Evolutionary conservation across 2,329 filamentous ascomycete genomes (phyloP), one percentile per base, ranked within the genome.

Genomic region (Colletotrichum sp.): DNA sequence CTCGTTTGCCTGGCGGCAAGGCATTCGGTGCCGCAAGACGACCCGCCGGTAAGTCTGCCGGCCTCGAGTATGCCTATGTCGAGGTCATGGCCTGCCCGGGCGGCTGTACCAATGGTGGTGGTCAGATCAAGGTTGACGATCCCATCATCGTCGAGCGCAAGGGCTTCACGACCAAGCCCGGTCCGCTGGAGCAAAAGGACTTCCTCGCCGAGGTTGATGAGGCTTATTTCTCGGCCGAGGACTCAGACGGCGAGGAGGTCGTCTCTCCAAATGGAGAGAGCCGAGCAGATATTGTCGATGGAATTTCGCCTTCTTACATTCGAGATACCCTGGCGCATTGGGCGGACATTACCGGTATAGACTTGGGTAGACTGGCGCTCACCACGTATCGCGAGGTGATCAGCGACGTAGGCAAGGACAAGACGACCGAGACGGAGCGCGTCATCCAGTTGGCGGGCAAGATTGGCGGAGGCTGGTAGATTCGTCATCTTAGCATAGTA

Each of bases 21-120:
- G 88, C 89, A 0, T 87, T 90, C 59, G 90, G 88, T 2, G 89
- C 87, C 67, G 89, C 86, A 57, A 88, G 89, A 72, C 89, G 87
- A 75, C 87, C 86, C 8, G 85, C 82, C 18, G 90, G 85, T 8
- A 90, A 89, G 78, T 79, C 86, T 21, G 81, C 83, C 21, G 83
- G 85, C 7, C 83, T 90, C 8, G 95, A 98, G 43, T 96, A 96
- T 82, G 90, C 93, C n/a, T 98, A 98, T 83, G 94, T 98, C 33
- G 97, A 99, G 84, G 97, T 99, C 72, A 99, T 99, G 97, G 97
- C 97, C 16, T 99, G 97, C 83, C 97, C 97, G 0, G 97, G 97
- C n/a, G 97, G 97, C 5, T 99, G 97, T 85, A 99, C 97, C 69
- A 99, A 99, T 79, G 97, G 97, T 3, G 97, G 97, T 47, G 97